A percentile compares a stretch with the other conserved stretches of the same genome.
Conservation (phyloP, 2,329 filamentous ascomycete genomes). For the Sporothrix inflata region DNA sequence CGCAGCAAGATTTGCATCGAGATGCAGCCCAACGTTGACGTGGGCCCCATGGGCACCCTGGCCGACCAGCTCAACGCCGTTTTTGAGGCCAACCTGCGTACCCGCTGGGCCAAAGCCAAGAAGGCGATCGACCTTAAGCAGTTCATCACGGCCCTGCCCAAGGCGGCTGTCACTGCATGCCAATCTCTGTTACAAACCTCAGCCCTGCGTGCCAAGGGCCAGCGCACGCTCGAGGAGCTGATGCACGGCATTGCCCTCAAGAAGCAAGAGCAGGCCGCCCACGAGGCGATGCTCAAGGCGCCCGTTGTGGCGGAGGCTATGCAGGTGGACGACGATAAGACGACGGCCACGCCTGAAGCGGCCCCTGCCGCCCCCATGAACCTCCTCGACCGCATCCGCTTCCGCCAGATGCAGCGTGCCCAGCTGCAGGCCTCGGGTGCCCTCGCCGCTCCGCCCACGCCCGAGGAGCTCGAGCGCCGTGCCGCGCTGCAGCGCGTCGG, state of each 20-base stretch:
- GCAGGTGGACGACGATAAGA: constrained; percentile 19
- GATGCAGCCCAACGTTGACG: constrained; percentile 45
- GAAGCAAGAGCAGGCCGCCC: constrained; percentile 50
- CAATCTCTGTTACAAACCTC: constrained; percentile 57
- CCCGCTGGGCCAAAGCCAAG: constrained; percentile 46
- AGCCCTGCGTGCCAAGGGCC: constrained; percentile 65
- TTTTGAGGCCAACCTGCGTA: constrained; percentile 57
- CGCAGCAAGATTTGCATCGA: constrained; percentile 59
- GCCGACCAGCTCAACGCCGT: constrained; percentile 57
- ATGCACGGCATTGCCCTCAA: constrained; percentile 62
- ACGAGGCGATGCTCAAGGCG: constrained; percentile 44
- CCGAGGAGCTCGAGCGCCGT: constrained; percentile 59
- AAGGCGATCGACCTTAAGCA: constrained; percentile 41
- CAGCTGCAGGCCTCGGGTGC: constrained; percentile 48
- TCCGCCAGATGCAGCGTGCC: constrained; percentile 61
- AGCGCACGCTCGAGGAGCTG: constrained; percentile 69
- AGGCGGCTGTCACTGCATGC: constrained; percentile 56
- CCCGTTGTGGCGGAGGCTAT: constrained; percentile 11
- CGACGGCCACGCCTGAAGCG: background rate
- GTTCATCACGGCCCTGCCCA: constrained; percentile 62
- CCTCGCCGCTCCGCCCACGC: constrained; percentile 48
- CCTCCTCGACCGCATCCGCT: constrained; percentile 74
- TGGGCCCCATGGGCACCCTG: constrained; percentile 45
- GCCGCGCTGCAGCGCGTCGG: constrained; percentile 68
- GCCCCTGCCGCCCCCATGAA: constrained; percentile 53